phyloP scores from a whole-genome alignment of 140 eudicot genomes.

The Senecio squalidus region DNA sequence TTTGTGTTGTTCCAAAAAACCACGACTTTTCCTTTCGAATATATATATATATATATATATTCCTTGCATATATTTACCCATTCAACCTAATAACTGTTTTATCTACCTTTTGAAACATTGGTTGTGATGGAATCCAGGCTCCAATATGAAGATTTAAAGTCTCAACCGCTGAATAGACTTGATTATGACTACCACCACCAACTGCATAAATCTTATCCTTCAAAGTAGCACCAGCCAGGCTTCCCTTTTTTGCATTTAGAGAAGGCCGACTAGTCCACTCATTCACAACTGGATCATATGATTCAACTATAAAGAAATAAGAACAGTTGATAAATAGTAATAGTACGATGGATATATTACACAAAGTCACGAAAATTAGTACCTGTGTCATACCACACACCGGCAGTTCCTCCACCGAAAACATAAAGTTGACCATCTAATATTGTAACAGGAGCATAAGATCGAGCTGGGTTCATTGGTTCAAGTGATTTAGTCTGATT shows the following conservation, averaged over 20 bases:
- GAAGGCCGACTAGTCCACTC: constrained; percentile 61
- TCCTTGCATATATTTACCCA: no score
- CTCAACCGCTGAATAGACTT: background rate
- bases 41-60: no score
- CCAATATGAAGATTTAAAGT: background rate
- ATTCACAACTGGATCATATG: constrained; percentile 45
- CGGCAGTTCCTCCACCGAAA: constrained; percentile 69
- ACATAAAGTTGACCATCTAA: constrained; percentile 55
- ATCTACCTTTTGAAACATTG: constrained; percentile 15
- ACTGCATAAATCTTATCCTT: constrained; percentile 60
- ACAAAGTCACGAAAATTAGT: background rate
- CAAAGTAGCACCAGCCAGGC: constrained; percentile 67
- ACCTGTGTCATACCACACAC: constrained; percentile 85
- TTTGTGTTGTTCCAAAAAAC: no score
- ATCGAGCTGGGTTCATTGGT: constrained; percentile 54
- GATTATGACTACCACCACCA: constrained; percentile 59
- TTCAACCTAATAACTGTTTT: no score
- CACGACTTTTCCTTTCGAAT: no score
- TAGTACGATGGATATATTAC: no score
- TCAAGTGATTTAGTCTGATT: constrained; percentile 36
- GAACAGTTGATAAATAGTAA: constrained; percentile 8
- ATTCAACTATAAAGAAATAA: constrained; percentile 40
- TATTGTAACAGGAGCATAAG: constrained; percentile 55
- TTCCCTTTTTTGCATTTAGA: constrained; percentile 54
- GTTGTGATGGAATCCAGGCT: background rate